Base-by-base conservation (phyloP, 176 grass and related monocot genomes). In the Oryza brachyantha region DNA sequence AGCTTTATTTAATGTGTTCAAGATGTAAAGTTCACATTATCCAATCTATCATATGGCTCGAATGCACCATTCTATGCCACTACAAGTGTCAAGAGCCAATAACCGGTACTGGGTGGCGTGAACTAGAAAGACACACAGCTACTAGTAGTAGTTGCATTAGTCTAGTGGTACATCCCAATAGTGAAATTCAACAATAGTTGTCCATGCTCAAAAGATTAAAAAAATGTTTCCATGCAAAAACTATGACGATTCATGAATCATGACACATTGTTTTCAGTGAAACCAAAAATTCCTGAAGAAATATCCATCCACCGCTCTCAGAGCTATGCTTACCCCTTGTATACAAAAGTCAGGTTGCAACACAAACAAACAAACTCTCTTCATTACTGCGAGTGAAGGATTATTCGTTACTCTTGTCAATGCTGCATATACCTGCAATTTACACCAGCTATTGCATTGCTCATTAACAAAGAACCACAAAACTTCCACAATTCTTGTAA, bases 21-120 rank as follows among this genome's bases (percentile, higher is more conserved):
- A 22, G 3, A 77, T 6, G 7, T 24, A 31, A 46, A 19, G 3
- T 83, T 0, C 68, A 78, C 48, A 83, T 61, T 24, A 79, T 6
- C 48, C 42, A 77, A 87, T 74, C 19, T 61, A 78, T 73, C 40
- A 58, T 17, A 29, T 50, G 61, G 24, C 31, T 66, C 29, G n/a
- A n/a, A n/a, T n/a, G n/a, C n/a, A n/a, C n/a, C n/a, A 27, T 45
- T 67, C 12, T 60, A 17, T 64, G 17, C 21, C 19, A 10, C 42
- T 45, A 69, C 13, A 31, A 50, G 50, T 62, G 31, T 40, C 31
- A 36, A 68, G 16, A 65, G 66, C 73, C 36, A 73, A 74, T 60
- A 73, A n/a, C n/a, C n/a, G 17, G 61, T 48, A 78, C 27, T 14
- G 21, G 17, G 68, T 60, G 66, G 37, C 10, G 25, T 50, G 42